Percentiles rank a stretch among this genome's conserved stretches.
phyloP scores from a whole-genome alignment of 169 alveolate species.

The Plasmodium blacklocki region DNA sequence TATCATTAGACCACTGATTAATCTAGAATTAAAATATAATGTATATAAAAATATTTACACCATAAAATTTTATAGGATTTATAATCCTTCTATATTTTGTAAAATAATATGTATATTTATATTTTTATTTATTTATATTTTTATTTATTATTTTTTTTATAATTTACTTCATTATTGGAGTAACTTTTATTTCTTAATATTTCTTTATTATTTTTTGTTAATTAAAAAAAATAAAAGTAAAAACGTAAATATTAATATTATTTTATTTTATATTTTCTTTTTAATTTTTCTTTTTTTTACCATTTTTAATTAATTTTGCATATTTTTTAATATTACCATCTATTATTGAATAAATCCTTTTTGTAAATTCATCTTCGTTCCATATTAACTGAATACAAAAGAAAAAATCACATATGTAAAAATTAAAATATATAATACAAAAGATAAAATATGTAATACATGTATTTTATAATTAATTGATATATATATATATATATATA shows the following conservation, averaged over 20 bases:
- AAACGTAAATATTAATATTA: background rate
- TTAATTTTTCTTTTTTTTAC: conserved; percentile 3
- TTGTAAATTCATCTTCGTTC: conserved; percentile 17
- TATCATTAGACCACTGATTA: conserved; percentile 64
- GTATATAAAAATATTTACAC: background rate
- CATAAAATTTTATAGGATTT: background rate
- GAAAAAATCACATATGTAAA: conserved; percentile 10
- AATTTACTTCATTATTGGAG: conserved; percentile 67
- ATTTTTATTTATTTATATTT: background rate
- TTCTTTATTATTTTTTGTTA: conserved; percentile 26
- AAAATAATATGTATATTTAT: background rate
- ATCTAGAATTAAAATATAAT: conserved; percentile 26
- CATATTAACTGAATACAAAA: conserved; percentile 15
- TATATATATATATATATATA: background rate
- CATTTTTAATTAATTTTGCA: background rate
- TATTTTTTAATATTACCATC: conserved; percentile 34
- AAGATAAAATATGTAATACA: conserved; percentile 3
- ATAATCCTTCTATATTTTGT: background rate
- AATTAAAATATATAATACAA: conserved; percentile 16
- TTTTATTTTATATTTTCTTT: background rate
- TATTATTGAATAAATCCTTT: conserved; percentile 54
- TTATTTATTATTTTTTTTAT: conserved; percentile 27
- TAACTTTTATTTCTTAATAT: conserved; percentile 47
- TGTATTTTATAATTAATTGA: background rate
- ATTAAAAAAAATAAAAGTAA: conserved; percentile 16